Conservation (phyloP, 2,329 filamentous ascomycete species). For the Ophiocordyceps unilateralis region DNA sequence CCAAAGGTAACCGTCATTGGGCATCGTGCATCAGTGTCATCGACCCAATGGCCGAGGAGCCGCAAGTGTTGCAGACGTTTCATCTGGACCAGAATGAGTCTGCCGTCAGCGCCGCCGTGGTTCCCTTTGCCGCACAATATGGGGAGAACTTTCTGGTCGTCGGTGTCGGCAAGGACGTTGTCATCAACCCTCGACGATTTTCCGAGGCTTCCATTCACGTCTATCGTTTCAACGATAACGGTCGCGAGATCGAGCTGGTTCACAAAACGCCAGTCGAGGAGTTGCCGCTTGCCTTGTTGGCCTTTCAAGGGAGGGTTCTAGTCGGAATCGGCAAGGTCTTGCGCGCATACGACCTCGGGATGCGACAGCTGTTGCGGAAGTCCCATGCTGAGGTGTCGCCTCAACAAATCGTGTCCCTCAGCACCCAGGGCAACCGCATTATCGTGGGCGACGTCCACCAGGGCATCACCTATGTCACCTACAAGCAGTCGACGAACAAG, state of each 20-base stretch:
- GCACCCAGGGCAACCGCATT: slow-evolving; percentile 82
- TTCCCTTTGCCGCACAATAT: slow-evolving; percentile 76
- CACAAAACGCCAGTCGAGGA: slow-evolving; percentile 91
- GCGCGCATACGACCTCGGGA: slow-evolving; percentile 80
- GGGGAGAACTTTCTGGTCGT: slow-evolving; percentile 85
- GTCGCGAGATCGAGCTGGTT: slow-evolving; percentile 80
- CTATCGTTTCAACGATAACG: slow-evolving; percentile 75
- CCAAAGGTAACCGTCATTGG: slow-evolving; percentile 72
- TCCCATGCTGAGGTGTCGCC: slow-evolving; percentile 64
- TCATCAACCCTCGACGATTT: slow-evolving; percentile 58
- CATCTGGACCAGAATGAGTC: slow-evolving; percentile 83
- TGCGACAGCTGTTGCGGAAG: slow-evolving; percentile 85
- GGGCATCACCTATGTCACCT: slow-evolving; percentile 80
- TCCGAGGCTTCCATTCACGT: slow-evolving; percentile 77
- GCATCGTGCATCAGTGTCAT: slow-evolving; percentile 89
- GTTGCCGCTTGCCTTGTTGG: slow-evolving; percentile 75
- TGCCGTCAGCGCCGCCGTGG: slow-evolving; percentile 68
- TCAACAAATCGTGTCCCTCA: slow-evolving; percentile 72
- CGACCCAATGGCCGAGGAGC: slow-evolving; percentile 62
- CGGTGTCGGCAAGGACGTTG: slow-evolving; percentile 82
- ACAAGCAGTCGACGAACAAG: slow-evolving; percentile 81
- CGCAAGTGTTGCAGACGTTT: slow-evolving; percentile 52
- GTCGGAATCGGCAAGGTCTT: slow-evolving; percentile 73
- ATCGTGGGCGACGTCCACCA: slow-evolving; percentile 87
- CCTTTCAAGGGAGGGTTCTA: slow-evolving; percentile 79